Base-by-base conservation (phyloP, 2,329 filamentous ascomycete genomes). In the Phaeosphaeriaceae sp. region DNA sequence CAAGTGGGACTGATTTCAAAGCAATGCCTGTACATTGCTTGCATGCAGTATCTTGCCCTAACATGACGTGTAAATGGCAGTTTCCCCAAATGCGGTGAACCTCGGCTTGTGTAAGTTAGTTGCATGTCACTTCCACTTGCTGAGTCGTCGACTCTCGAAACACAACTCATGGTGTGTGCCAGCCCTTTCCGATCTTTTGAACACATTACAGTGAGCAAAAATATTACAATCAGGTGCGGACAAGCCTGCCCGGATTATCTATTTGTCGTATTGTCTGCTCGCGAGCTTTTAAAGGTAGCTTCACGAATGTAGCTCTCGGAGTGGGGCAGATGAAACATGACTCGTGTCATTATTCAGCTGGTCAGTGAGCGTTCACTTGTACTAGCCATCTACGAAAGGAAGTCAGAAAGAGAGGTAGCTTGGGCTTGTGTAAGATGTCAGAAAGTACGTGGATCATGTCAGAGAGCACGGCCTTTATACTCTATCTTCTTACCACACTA, bases 61-160 rank as follows among this genome's bases (percentile, higher is more conserved):
- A 36, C 13, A 15, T 36, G 31, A 36, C 31, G 31, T 36, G 31
- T 11, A 13, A 36, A 11, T n/a, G 13, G 41, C 41, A 19, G 27
- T 17, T 33, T 25, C 27, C 59, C 58, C 46, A 17, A 57, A 41
- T 17, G 50, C 57, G 60, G 60, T 49, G 22, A 58, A 62, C 54
- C 60, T 62, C 60, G 60, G 60, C 60, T 58, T 54, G 21, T 50
- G 41, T 17, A n/a, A n/a, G n/a, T n/a, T n/a, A 51, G 40, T 7
- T 51, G 13, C 22, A 44, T 33, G 49, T 51, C 31, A 42, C 6
- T 17, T n/a, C 21, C 22, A 19, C n/a, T 45, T 19, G 42, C 13
- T 20, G 19, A 20, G 6, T 45, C 21, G 42, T 11, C n/a, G 21
- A 21, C 19, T 22, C 19, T 19, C 3, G 42, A 11, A 22, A 45